phyloP scores from a whole-genome alignment of 495 filamentous ascomycete genomes.

The Sabuloglossum arenarium region DNA sequence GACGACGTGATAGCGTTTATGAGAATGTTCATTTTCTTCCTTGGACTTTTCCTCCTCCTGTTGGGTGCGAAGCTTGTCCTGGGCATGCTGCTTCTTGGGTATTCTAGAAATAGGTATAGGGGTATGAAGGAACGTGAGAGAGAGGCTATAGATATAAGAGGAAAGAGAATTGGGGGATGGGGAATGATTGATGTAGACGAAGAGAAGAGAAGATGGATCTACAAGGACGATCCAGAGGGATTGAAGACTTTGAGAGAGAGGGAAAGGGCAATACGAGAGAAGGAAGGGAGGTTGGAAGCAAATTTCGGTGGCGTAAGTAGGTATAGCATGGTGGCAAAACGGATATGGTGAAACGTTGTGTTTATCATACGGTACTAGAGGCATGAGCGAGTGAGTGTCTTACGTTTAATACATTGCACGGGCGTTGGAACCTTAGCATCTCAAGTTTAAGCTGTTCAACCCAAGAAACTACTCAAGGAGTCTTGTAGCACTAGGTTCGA shows the following conservation, averaged over 20 bases:
- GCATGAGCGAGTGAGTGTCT: too few species aligned
- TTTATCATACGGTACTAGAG: too few species aligned
- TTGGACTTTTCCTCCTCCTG: constrained; percentile 56
- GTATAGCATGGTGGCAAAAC: constrained; percentile 85
- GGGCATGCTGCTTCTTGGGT: constrained; percentile 59
- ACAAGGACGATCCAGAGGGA: constrained; percentile 61
- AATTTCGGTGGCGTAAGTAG: constrained; percentile 48
- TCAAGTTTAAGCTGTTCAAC: too few species aligned
- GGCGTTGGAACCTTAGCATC: too few species aligned
- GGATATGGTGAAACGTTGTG: constrained; percentile 88
- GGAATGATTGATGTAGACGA: constrained; percentile 76
- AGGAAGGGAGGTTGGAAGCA: constrained; percentile 29
- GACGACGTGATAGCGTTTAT: constrained; percentile 48
- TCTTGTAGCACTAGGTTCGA: too few species aligned
- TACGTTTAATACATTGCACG: too few species aligned
- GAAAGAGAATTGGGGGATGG: constrained; percentile 57
- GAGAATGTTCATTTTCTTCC: constrained; percentile 60
- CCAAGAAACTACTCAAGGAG: too few species aligned
- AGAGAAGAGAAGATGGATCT: constrained; percentile 70
- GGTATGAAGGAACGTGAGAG: constrained; percentile 57
- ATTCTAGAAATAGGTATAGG: constrained; percentile 53
- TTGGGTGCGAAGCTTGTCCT: constrained; percentile 66
- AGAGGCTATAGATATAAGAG: constrained; percentile 36
- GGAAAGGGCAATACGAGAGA: constrained; percentile 31
- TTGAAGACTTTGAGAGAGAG: constrained; percentile 44